Percentiles rank a stretch among this genome's conserved stretches.
Evolutionary conservation across 768 basidiomycete genomes (phyloP).

Genomic region (Agaricus sinodeliciosus): DNA sequence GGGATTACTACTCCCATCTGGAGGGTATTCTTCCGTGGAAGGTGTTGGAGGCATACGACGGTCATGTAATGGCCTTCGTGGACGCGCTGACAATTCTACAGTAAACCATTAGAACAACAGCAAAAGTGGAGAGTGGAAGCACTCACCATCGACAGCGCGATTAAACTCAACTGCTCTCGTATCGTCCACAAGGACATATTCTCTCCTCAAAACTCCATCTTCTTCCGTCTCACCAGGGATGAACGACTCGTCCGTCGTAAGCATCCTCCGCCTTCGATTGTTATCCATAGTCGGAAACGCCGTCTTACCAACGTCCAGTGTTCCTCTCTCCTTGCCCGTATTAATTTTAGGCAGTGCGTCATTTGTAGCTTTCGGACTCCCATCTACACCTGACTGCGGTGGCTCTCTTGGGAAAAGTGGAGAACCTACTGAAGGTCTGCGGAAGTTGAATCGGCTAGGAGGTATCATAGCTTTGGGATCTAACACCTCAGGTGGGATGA

Average conservation of each 20-base stretch:
- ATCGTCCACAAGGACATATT: slow-evolving; percentile 94
- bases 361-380: slow-evolving; percentile 16
- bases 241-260: slow-evolving; percentile 53
- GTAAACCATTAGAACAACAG: slow-evolving; percentile 5
- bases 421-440: slow-evolving; percentile 26
- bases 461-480: slow-evolving; percentile 79
- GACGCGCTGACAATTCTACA: slow-evolving; percentile 58
- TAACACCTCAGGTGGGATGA: slow-evolving; percentile 74
- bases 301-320: neutral
- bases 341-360: slow-evolving; percentile 15
- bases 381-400: slow-evolving; percentile 15
- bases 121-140: neutral
- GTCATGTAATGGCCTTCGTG: slow-evolving; percentile 54
- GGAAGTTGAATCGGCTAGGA: slow-evolving; percentile 74
- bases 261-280: slow-evolving; percentile 23
- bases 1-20: slow-evolving; percentile 24
- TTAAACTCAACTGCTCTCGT: slow-evolving; percentile 88
- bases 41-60: slow-evolving; percentile 44
- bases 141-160: slow-evolving; percentile 81
- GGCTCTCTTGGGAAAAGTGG: neutral
- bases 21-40: slow-evolving; percentile 35
- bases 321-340: neutral
- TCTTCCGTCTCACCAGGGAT: slow-evolving; percentile 85
- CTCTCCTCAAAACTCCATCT: slow-evolving; percentile 70
- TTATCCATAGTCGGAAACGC: slow-evolving; percentile 11